Evolutionary conservation across 495 filamentous ascomycete genomes (phyloP).

Genomic region (Glutinoglossum americanum): DNA sequence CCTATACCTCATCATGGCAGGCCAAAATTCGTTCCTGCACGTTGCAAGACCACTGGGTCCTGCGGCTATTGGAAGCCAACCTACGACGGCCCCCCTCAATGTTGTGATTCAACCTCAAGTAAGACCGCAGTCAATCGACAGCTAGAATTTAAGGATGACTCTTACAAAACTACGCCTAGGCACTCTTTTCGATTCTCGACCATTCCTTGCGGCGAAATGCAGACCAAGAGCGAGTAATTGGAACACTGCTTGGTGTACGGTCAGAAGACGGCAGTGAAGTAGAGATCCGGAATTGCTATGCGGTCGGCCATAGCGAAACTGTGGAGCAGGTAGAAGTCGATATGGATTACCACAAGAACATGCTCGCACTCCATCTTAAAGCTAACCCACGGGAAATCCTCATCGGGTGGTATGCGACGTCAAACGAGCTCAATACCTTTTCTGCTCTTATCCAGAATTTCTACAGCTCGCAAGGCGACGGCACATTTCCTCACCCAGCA

Average conservation of each 20-base stretch:
- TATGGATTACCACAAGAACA: constrained; percentile 99
- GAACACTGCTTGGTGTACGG: constrained; percentile 76
- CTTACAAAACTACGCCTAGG: constrained; percentile 25
- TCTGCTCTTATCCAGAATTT: constrained; percentile 98
- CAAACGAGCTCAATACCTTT: constrained; percentile 89
- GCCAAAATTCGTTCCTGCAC: constrained; percentile 73
- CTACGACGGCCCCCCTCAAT: constrained; percentile 69
- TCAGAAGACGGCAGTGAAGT: constrained; percentile 92
- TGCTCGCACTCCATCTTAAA: constrained; percentile 82
- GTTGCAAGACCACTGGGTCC: constrained; percentile 80
- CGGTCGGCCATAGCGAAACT: constrained; percentile 93
- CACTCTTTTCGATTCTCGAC: constrained; percentile 91
- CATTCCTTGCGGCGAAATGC: constrained; percentile 79
- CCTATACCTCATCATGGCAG: constrained; percentile 43
- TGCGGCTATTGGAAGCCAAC: constrained; percentile 50
- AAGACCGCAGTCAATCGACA: constrained; percentile 13
- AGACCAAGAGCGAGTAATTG: constrained; percentile 86
- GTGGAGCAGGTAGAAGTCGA: constrained; percentile 92
- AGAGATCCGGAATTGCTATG: constrained; percentile 86
- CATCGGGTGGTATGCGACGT: constrained; percentile 96
- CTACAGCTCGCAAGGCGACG: constrained; percentile 88
- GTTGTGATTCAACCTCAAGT: constrained; percentile 93
- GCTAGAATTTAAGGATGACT: background rate
- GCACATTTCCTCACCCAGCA: constrained; percentile 87
- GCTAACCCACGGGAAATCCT: constrained; percentile 85